Evolutionary conservation across 2,329 filamentous ascomycete genomes (phyloP), one percentile per base, ranked within the genome.

Genomic region (Colletotrichum simmondsii): DNA sequence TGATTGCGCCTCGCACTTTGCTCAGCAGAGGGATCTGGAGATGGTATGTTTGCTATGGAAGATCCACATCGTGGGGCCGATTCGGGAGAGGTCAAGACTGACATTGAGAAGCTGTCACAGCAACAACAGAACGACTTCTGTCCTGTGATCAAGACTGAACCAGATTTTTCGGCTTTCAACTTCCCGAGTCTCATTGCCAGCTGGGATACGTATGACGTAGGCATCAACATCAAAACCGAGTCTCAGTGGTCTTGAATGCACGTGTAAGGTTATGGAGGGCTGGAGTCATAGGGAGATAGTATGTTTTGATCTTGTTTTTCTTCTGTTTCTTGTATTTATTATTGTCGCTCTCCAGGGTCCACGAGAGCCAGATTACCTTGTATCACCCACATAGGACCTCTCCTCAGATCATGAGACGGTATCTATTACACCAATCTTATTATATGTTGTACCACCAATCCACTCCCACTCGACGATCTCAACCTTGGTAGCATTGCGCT

Each of bases 371-470:
- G 42, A 49, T 49, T 11, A 49, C 19, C 42, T 49, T n/a, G 42
- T 49, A 49, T 49, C 42, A 49, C 4, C 19, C 42, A 22, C 8
- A 2, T 49, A 49, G 42, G 8, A 5, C 42, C 6, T 22, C 42
- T 42, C 32, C 54, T 24, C 30, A 28, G 2, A 26, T 49, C 28
- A 72, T 28, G 60, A 63, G n/a, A 60, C 56, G 4, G 67, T 72
- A 2, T 74, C 60, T 19, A 73, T 49, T 19, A 60, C 62, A 19
- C 73, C 73, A 6, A 74, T 63, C 24, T 69, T 72, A 30, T 65
- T 64, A 35, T 74, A 74, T 14, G 65, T 73, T n/a, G 56, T 74
- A n/a, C 71, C 73, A n/a, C 66, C 71, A 19, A 54, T 70, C 73
- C 73, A 74, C 64, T 68, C 62, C 73, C 73, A 74, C 32, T 73